Evolutionary conservation across 768 basidiomycete genomes (phyloP).

Genomic region (Chlorophyllum brunneum): DNA sequence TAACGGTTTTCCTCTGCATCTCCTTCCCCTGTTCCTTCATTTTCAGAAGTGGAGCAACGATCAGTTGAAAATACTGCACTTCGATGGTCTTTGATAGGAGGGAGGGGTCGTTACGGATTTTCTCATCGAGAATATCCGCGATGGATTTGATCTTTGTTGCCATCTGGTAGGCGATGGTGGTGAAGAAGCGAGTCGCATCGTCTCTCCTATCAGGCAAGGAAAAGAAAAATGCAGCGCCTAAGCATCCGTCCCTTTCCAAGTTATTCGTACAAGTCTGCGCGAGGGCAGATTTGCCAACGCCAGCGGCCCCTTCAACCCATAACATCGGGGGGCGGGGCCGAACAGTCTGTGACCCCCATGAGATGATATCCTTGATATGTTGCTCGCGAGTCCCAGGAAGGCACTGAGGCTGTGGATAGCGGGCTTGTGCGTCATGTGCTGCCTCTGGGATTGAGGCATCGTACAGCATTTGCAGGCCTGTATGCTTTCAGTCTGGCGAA

Average conservation of each 20-base stretch:
- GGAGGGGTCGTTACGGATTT: neutral
- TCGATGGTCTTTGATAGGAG: neutral
- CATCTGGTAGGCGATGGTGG: slow-evolving; percentile 29
- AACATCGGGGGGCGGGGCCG: neutral
- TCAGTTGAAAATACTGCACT: neutral
- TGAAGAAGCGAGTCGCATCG: slow-evolving; percentile 21
- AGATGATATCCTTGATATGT: neutral
- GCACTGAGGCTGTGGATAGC: neutral
- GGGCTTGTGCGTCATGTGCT: neutral
- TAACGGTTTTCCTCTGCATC: neutral
- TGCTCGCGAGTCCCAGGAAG: slow-evolving; percentile 5
- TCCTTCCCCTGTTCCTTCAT: neutral
- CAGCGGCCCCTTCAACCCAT: slow-evolving; percentile 23
- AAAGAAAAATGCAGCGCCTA: slow-evolving; percentile 33
- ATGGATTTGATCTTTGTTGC: no score
- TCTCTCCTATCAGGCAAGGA: slow-evolving; percentile 23
- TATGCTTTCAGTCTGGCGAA: no score
- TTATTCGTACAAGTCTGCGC: slow-evolving; percentile 22
- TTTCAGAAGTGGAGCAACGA: neutral
- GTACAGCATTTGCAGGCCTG: slow-evolving; percentile 1
- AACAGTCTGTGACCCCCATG: no score
- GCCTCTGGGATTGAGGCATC: neutral
- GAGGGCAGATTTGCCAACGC: slow-evolving; percentile 26
- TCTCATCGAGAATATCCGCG: neutral
- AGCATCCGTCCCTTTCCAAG: slow-evolving; percentile 17